phyloP scores from a whole-genome alignment of 116 monocot genomes.

The Phalaenopsis hybrid region DNA sequence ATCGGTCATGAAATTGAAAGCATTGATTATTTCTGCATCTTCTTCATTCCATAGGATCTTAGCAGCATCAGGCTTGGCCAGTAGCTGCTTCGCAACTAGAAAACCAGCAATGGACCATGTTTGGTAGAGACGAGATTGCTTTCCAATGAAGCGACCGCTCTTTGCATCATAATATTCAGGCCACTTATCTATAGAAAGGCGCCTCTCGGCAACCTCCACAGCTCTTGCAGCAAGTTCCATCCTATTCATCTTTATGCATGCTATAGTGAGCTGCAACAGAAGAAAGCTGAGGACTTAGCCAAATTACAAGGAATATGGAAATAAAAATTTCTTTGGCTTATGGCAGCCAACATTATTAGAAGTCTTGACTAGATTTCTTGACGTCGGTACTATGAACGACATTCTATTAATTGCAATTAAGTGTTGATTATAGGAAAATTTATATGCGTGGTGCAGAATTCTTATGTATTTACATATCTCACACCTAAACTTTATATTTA shows the following conservation, averaged over 20 bases:
- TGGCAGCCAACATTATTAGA: neutral
- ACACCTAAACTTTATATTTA: too few relatives aligned
- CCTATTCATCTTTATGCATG: conserved; percentile 95
- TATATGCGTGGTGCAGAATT: too few relatives aligned
- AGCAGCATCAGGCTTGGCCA: conserved; percentile 74
- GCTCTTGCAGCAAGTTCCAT: conserved; percentile 87
- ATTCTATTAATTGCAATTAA: too few relatives aligned
- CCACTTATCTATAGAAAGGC: conserved; percentile 73
- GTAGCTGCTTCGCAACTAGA: conserved; percentile 83
- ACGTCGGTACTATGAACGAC: too few relatives aligned
- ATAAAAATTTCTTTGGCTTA: too few relatives aligned
- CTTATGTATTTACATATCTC: too few relatives aligned
- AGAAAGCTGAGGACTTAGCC: conserved; percentile 9
- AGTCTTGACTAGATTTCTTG: too few relatives aligned
- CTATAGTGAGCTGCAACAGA: conserved; percentile 72
- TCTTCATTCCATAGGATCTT: conserved; percentile 81
- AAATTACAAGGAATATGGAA: neutral
- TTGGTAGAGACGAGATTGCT: conserved; percentile 79
- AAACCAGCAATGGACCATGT: conserved; percentile 98
- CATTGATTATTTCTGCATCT: conserved; percentile 79
- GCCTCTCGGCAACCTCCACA: conserved; percentile 74
- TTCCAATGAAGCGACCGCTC: conserved; percentile 77
- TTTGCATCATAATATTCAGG: conserved; percentile 98
- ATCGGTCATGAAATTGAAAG: conserved; percentile 55
- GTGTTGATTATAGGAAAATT: too few relatives aligned